Evolutionary conservation across 352 stramenopile species (phyloP).

Genomic region (Phytopythium cucurbitacearum): DNA sequence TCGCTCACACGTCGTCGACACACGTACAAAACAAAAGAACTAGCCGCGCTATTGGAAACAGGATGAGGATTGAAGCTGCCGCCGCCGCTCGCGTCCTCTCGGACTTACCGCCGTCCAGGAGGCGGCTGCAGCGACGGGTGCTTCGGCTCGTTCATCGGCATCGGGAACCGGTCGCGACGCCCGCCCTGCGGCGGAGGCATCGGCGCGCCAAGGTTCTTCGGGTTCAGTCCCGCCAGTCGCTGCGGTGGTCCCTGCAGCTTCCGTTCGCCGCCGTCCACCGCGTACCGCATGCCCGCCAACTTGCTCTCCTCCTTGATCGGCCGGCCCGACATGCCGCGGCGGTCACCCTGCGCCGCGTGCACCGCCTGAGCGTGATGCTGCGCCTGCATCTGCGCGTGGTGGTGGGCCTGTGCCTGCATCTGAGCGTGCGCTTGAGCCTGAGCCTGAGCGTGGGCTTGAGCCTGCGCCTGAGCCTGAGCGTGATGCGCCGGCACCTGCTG

Average conservation of each 20-base stretch:
- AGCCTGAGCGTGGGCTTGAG: constrained; percentile 42
- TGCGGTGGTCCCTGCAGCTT: constrained; percentile 55
- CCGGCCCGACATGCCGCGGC: constrained; percentile 53
- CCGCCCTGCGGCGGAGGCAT: constrained; percentile 33
- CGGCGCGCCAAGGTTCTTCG: constrained; percentile 63
- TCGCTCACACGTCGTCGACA: background rate
- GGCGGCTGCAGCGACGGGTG: constrained; percentile 67
- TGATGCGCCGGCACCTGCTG: constrained; percentile 56
- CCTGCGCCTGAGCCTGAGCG: constrained; percentile 28
- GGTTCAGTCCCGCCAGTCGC: constrained; percentile 62
- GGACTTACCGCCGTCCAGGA: constrained; percentile 53
- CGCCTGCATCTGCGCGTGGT: constrained; percentile 30
- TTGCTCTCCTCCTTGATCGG: constrained; percentile 71
- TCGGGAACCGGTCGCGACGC: constrained; percentile 66
- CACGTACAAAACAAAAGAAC: background rate
- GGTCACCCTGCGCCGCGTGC: constrained; percentile 57
- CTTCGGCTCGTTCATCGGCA: constrained; percentile 71
- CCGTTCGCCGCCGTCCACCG: constrained; percentile 58
- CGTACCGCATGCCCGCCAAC: constrained; percentile 46
- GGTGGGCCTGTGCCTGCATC: constrained; percentile 59
- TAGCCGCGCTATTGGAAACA: constrained; percentile 8
- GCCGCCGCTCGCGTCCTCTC: too few relatives aligned
- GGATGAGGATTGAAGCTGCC: background rate
- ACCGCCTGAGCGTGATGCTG: constrained; percentile 51
- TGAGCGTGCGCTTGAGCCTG: constrained; percentile 57